These are phyloP conservation scores for Blastocystis sp. DNA, from an alignment of 352 stramenopile species.

Conservation along the genomic window DNA sequence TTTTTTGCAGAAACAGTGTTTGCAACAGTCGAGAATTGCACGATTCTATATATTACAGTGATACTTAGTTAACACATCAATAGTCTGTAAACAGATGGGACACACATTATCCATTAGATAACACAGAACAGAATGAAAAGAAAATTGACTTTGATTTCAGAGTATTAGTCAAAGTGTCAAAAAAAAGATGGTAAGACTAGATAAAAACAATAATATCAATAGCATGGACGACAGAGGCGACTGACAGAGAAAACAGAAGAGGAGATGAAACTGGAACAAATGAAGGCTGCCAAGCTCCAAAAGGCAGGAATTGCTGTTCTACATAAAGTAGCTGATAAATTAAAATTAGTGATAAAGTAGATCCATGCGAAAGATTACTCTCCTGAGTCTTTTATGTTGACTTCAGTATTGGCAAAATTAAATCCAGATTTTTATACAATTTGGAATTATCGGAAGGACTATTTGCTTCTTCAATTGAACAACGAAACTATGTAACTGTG, in stretches of 20 bases:
- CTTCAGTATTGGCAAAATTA: constrained; percentile 83
- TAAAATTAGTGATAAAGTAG: not conserved
- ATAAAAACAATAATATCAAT: not conserved
- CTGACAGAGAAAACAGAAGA: constrained; percentile 58
- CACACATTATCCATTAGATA: not conserved
- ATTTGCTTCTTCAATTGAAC: constrained; percentile 69
- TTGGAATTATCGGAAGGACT: constrained; percentile 90
- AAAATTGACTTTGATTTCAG: too few species aligned
- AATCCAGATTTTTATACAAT: constrained; percentile 93
- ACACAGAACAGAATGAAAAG: not conserved
- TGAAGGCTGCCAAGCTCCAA: constrained; percentile 29
- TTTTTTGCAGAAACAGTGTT: constrained; percentile 46
- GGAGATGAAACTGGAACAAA: constrained; percentile 13
- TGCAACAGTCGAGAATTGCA: constrained; percentile 48
- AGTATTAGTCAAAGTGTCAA: not conserved
- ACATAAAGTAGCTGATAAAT: not conserved
- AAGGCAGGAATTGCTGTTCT: not conserved
- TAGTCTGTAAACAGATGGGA: constrained; percentile 24
- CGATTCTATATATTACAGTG: constrained; percentile 1
- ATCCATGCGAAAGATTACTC: constrained; percentile 62
- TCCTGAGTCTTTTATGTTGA: constrained; percentile 72
- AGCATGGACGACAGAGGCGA: constrained; percentile 52
- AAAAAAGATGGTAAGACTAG: constrained; percentile 11
- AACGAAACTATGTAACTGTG: not conserved
- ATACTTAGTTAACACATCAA: not conserved